Evolutionary conservation across 139 green algal genomes (phyloP).

Genomic region (Tetratostichococcus sp.): DNA sequence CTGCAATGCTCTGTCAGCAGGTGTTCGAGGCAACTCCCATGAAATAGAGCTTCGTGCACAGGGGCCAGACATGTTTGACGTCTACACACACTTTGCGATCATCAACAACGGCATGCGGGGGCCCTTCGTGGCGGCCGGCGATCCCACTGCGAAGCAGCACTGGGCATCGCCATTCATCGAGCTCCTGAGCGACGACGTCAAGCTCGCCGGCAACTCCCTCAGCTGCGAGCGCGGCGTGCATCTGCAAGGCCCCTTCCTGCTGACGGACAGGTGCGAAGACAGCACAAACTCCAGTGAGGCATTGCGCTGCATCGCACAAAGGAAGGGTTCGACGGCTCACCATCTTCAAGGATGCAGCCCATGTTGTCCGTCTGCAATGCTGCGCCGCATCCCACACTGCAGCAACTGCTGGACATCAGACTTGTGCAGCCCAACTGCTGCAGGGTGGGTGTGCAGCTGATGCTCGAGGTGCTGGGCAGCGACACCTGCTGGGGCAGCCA

Average conservation of each 20-base stretch:
- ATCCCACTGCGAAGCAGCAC: constrained; percentile 1
- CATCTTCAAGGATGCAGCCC: too few species aligned
- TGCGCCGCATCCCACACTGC: too few species aligned
- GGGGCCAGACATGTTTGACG: constrained; percentile 9
- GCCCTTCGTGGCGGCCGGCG: constrained; percentile 2
- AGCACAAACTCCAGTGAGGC: not conserved
- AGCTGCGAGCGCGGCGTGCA: constrained; percentile 12
- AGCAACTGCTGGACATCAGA: too few species aligned
- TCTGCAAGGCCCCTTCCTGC: constrained; percentile 12
- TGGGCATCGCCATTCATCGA: constrained; percentile 15
- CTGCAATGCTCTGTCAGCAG: not conserved
- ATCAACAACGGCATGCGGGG: constrained; percentile 28
- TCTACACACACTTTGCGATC: constrained; percentile 12
- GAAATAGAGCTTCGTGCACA: too few species aligned
- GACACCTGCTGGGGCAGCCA: constrained; percentile 11
- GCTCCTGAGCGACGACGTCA: constrained; percentile 7
- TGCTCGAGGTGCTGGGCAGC: constrained; percentile 9
- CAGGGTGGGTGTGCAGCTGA: constrained; percentile 15
- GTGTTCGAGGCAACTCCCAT: too few species aligned
- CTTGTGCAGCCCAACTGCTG: too few species aligned
- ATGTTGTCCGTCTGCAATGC: too few species aligned
- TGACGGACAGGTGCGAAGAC: constrained; percentile 8
- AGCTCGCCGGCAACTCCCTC: constrained; percentile 8
- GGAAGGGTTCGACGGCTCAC: too few species aligned
- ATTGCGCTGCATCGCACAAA: too few species aligned